Conservation (phyloP, 495 filamentous ascomycete genomes). For the Patellaria atrata region DNA sequence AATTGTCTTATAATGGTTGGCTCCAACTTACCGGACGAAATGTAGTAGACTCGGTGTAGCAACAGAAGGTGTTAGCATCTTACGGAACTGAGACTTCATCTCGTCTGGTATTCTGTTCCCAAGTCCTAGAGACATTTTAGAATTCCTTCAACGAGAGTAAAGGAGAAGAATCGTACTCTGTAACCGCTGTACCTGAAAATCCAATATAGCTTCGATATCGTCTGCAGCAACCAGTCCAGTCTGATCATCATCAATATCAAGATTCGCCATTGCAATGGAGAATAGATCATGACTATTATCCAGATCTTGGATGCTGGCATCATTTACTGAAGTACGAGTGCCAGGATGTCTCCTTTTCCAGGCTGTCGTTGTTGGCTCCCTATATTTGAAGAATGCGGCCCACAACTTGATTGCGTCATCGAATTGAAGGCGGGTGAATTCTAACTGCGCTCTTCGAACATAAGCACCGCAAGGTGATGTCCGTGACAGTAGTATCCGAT, state of each 20-base stretch:
- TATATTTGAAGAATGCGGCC: conserved; percentile 63
- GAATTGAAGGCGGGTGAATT: conserved; percentile 71
- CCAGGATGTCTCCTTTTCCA: conserved; percentile 58
- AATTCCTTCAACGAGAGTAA: not conserved
- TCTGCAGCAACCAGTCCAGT: conserved; percentile 47
- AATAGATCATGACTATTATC: too few species aligned
- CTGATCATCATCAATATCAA: conserved; percentile 9
- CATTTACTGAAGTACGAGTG: conserved; percentile 48
- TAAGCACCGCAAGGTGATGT: conserved; percentile 79
- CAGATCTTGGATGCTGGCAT: conserved; percentile 43
- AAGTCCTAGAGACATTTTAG: conserved; percentile 29
- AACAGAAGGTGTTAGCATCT: conserved; percentile 49
- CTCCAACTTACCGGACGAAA: conserved; percentile 48
- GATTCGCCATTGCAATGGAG: conserved; percentile 5
- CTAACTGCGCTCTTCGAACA: conserved; percentile 57
- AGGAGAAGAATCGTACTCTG: conserved; percentile 45
- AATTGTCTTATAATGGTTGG: not conserved
- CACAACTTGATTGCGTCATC: conserved; percentile 62
- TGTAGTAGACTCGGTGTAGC: conserved; percentile 58
- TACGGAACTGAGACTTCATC: conserved; percentile 48
- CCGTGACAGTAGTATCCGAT: conserved; percentile 27
- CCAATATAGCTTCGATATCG: conserved; percentile 69
- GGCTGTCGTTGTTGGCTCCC: conserved; percentile 52
- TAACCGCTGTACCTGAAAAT: conserved; percentile 76
- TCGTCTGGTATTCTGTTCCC: conserved; percentile 58